phyloP scores from a whole-genome alignment of 2,329 filamentous ascomycete genomes.

The Podosphaera fusca region DNA sequence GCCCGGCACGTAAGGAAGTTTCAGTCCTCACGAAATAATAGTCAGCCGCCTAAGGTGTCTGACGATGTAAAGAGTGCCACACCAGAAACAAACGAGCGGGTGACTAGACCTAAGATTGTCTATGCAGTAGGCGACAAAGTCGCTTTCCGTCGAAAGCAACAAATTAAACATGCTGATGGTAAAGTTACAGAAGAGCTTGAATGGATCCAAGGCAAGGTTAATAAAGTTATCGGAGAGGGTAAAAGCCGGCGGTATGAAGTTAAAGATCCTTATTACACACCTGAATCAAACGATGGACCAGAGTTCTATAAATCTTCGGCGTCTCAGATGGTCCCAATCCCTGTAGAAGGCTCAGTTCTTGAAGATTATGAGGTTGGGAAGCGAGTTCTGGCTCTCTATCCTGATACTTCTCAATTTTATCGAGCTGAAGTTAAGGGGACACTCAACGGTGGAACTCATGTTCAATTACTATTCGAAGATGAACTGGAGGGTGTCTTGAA shows the following conservation, averaged over 20 bases:
- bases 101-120: conserved; percentile 24
- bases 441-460: conserved; percentile 25
- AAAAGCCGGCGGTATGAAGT: conserved; percentile 61
- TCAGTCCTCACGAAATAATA: conserved; percentile 10
- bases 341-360: conserved; percentile 32
- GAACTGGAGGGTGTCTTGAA: conserved; percentile 53
- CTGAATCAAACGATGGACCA: conserved; percentile 18
- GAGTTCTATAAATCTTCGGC: conserved; percentile 45
- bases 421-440: conserved; percentile 59
- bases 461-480: conserved; percentile 54
- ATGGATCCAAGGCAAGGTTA: conserved; percentile 60
- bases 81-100: conserved; percentile 9
- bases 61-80: conserved; percentile 8
- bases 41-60: conserved; percentile 13
- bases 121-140: conserved; percentile 41
- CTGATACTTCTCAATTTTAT: conserved; percentile 69
- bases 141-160: conserved; percentile 37
- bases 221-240: conserved; percentile 50
- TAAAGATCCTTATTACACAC: conserved; percentile 56
- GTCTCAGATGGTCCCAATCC: conserved; percentile 56
- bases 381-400: conserved; percentile 56
- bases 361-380: conserved; percentile 41
- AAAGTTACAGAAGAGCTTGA: conserved; percentile 22
- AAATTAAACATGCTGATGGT: conserved; percentile 18
- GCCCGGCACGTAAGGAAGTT: conserved; percentile 12